Base-by-base conservation (phyloP, 2,329 filamentous ascomycete genomes). In the Orbilia blumenaviensis region DNA sequence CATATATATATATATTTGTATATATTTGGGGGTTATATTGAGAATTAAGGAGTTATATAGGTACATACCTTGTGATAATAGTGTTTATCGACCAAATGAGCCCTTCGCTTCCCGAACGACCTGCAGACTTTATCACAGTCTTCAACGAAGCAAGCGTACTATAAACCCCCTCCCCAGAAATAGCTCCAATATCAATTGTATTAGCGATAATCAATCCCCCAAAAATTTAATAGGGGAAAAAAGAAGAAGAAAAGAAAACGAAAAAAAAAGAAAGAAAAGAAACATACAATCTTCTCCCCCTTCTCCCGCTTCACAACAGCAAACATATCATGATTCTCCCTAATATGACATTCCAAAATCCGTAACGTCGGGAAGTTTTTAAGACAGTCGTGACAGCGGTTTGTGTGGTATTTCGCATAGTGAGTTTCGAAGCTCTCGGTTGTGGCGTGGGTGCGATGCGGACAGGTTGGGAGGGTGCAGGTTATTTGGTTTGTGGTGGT, bases 321-420 rank as follows among this genome's bases (percentile, higher is more conserved):
- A 62, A 77, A 77, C 73, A 71, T 77, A 54, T 77, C 73, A 66
- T 77, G 73, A 41, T 77, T 77, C 66, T 77, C 73, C 9, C 63
- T 44, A 23, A 77, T 77, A 48, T 77, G 73, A 61, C 73, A 77
- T 8, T 77, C 66, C 18, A 77, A 50, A 27, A 77, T 77, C 36
- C 73, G 58, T 52, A 16, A 41, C 7, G 73, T 66, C 3, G 73
- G 73, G 18, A 77, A 77, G 44, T 77, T 77, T 38, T 67, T 69
- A 8, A 36, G 42, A 69, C 73, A 77, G 14, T 77, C 73, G 41
- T 69, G 60, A 62, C 73, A 77, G 10, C 73, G 66, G 38, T 71
- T 77, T 1, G 52, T 77, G n/a, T 77, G 73, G 50, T 71, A 48
- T 36, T 77, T 77, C 14, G 16, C 16, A 32, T 77, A 77, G 32